phyloP scores from a whole-genome alignment of 441 rosid species.

The Syzygium syzygioides region DNA sequence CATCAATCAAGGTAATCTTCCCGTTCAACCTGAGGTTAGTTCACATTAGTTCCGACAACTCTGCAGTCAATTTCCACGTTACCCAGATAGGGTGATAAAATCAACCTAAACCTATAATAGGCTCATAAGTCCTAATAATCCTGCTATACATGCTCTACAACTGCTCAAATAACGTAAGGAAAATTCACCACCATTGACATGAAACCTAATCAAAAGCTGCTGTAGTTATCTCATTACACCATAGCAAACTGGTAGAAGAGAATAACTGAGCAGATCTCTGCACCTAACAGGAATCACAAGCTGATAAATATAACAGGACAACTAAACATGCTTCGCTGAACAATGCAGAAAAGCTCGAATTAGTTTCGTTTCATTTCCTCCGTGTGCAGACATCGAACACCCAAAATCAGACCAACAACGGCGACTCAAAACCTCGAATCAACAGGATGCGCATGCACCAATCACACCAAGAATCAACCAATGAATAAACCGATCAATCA shows the following conservation, averaged over 20 bases:
- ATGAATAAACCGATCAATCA: not conserved
- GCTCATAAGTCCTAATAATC: not conserved
- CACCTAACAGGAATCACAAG: not conserved
- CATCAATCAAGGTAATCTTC: no score
- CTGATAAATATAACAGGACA: no score
- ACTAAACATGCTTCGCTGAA: not conserved
- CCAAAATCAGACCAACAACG: not conserved
- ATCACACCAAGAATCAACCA: not conserved
- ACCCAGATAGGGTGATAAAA: no score
- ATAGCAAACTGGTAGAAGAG: not conserved
- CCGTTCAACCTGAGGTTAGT: no score
- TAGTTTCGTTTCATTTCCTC: not conserved
- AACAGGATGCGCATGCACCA: no score
- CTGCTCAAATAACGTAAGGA: not conserved
- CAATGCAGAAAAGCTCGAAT: not conserved
- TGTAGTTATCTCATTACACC: not conserved
- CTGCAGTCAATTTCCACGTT: rapidly evolving
- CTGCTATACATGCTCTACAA: not conserved
- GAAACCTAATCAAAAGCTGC: not conserved
- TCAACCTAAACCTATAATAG: not conserved
- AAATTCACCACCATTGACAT: not conserved
- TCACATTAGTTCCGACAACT: no score
- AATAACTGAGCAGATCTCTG: not conserved
- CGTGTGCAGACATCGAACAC: not conserved
- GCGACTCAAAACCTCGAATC: not conserved